A percentile compares a stretch with the other conserved stretches of the same genome.
These are phyloP conservation scores for Luffa acutangula DNA, from an alignment of 306 rosid genomes.

Conservation along the genomic window DNA sequence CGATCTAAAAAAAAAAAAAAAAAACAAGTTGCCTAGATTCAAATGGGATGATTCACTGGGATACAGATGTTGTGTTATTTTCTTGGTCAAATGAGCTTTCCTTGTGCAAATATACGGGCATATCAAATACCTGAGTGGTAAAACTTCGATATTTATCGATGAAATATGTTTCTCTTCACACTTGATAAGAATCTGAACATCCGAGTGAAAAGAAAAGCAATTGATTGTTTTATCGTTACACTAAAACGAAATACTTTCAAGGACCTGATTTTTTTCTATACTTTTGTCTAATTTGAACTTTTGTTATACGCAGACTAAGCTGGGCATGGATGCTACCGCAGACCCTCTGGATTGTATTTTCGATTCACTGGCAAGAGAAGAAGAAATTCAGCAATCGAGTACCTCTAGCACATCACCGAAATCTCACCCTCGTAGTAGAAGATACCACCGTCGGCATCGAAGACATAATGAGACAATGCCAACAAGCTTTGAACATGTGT, in stretches of 20 bases:
- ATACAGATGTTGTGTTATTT: background rate
- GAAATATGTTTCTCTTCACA: too few species aligned
- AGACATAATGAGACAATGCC: slow-evolving; percentile 30
- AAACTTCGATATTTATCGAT: background rate
- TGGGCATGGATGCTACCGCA: slow-evolving; percentile 19
- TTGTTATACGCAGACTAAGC: slow-evolving; percentile 23
- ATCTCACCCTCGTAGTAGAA: slow-evolving; percentile 32
- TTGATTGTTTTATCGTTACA: background rate
- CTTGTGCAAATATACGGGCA: background rate
- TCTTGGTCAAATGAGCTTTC: background rate
- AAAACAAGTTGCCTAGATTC: background rate
- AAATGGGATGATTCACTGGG: background rate
- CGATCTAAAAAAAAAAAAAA: too few species aligned
- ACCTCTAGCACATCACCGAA: slow-evolving; percentile 28
- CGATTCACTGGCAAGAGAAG: slow-evolving; percentile 33
- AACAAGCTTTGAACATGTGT: slow-evolving; percentile 14
- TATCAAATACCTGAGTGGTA: background rate
- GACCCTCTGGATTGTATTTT: slow-evolving; percentile 68
- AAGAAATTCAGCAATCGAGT: slow-evolving; percentile 31
- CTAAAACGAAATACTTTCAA: background rate
- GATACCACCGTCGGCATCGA: slow-evolving; percentile 58
- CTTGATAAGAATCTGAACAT: background rate
- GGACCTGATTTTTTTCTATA: background rate
- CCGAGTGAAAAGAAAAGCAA: background rate
- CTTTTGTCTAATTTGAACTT: background rate